These are phyloP conservation scores for Spathaspora girioi DNA, from an alignment of 805 yeast genomes.

Conservation along the genomic window DNA sequence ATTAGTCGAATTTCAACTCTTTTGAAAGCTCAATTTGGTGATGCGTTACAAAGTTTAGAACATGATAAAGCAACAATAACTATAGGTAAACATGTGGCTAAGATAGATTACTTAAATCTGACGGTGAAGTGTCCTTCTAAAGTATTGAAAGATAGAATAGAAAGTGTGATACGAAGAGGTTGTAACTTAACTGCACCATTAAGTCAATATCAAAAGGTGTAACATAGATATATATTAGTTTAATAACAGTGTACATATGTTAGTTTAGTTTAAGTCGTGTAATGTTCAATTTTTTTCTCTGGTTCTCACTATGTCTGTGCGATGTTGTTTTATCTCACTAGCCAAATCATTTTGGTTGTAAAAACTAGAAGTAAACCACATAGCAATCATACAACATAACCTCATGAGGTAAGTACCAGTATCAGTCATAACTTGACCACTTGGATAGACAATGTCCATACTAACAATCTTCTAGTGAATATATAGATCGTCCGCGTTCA, in stretches of 20 bases:
- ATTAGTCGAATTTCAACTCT: constrained; percentile 54
- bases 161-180: constrained; percentile 75
- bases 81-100: constrained; percentile 75
- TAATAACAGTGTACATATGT: too few species aligned
- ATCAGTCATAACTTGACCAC: neutral
- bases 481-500: constrained; percentile 68
- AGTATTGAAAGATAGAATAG: constrained; percentile 77
- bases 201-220: constrained; percentile 37
- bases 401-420: constrained; percentile 9
- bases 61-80: constrained; percentile 54
- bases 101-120: constrained; percentile 59
- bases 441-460: constrained; percentile 7
- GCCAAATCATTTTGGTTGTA: neutral
- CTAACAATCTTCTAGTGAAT: constrained; percentile 47
- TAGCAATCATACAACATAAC: neutral
- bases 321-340: neutral
- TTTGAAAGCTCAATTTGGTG: constrained; percentile 85
- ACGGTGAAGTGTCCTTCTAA: constrained; percentile 68
- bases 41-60: constrained; percentile 46
- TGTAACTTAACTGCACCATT: constrained; percentile 82
- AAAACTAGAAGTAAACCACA: neutral
- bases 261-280: too few species aligned
- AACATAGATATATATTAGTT: neutral
- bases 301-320: neutral
- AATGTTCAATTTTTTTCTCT: too few species aligned